Base-by-base conservation (phyloP, 1,284 basidiomycete genomes). In the Pseudozyma pruni region DNA sequence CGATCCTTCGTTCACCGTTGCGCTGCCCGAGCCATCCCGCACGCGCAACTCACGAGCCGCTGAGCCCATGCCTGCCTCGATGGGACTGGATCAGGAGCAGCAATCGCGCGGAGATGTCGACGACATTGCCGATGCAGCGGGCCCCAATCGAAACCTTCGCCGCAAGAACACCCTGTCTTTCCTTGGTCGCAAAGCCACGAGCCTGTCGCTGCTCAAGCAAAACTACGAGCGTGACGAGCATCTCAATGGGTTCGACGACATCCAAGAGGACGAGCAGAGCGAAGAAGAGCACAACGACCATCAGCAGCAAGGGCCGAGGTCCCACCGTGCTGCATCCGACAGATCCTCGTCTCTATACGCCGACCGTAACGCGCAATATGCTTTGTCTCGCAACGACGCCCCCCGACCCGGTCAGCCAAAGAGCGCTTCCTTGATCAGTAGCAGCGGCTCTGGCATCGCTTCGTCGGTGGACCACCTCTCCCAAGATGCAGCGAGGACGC, bases 101-200 rank as follows among this genome's bases (percentile, higher is more conserved):
- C 46, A 40, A 20, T 29, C 27, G 27, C 34, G 33, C 27, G 55
- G 27, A 27, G 45, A 44, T 13, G 40, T 31, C 34, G 46, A 42
- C 13, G 58, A 59, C 4, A 43, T 46, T 16, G 52, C 27, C 22
- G 55, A 52, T 20, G 43, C 42, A 4, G 47, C 34, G 7, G 31
- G n/a, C n/a, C 14, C 37, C 4, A 31, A 41, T 10, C 50, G 49
- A 22, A 56, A 51, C 9, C 13, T 52, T 10, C 47, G 83, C 46
- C 78, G 81, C 7, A 79, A 83, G 20, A 83, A 85, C 72, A 85
- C 85, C 17, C 76, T 86, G 11, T 85, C 85, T 32, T 83, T 84
- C 55, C 77, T 86, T 20, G 83, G 84, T 33, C 79, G 85, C 17
- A 85, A 85, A 61, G 85, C 84, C 9, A 84, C 84, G 31, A 85